A percentile compares a stretch with the other conserved stretches of the same genome.
Conservation (phyloP, 495 filamentous ascomycete species). For the Pseudevernia furfuracea region DNA sequence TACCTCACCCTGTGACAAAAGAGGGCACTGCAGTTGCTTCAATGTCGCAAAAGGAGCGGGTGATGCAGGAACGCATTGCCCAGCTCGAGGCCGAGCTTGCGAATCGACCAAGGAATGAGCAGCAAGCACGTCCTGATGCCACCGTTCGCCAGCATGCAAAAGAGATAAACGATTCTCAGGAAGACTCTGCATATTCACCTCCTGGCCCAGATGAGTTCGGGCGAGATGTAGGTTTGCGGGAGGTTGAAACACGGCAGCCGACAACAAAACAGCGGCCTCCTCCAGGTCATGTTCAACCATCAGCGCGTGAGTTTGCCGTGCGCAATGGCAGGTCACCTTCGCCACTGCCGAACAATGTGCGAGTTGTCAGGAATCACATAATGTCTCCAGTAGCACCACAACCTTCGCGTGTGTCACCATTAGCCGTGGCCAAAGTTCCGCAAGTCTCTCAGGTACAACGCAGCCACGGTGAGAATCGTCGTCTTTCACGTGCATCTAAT, state of each 20-base stretch:
- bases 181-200: slow-evolving; percentile 47
- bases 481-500: slow-evolving; percentile 12
- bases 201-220: slow-evolving; percentile 31
- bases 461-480: slow-evolving; percentile 9
- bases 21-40: neutral
- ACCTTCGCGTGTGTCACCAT: slow-evolving; percentile 70
- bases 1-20: neutral
- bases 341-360: slow-evolving; percentile 32
- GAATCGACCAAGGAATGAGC: slow-evolving; percentile 32
- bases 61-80: slow-evolving; percentile 20
- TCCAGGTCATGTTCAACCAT: slow-evolving; percentile 20
- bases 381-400: slow-evolving; percentile 72
- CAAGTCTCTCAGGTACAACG: slow-evolving; percentile 36
- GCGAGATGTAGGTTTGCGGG: slow-evolving; percentile 17
- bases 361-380: slow-evolving; percentile 53
- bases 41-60: slow-evolving; percentile 13
- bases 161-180: slow-evolving; percentile 22
- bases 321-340: slow-evolving; percentile 15
- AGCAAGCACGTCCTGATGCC: slow-evolving; percentile 8
- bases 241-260: slow-evolving; percentile 11
- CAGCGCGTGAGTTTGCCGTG: slow-evolving; percentile 19
- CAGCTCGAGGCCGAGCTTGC: slow-evolving; percentile 26
- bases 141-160: slow-evolving; percentile 12
- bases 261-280: neutral
- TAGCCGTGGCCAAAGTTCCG: slow-evolving; percentile 56